phyloP scores from a whole-genome alignment of 305 asterid species.

The Rubia tinctorum region DNA sequence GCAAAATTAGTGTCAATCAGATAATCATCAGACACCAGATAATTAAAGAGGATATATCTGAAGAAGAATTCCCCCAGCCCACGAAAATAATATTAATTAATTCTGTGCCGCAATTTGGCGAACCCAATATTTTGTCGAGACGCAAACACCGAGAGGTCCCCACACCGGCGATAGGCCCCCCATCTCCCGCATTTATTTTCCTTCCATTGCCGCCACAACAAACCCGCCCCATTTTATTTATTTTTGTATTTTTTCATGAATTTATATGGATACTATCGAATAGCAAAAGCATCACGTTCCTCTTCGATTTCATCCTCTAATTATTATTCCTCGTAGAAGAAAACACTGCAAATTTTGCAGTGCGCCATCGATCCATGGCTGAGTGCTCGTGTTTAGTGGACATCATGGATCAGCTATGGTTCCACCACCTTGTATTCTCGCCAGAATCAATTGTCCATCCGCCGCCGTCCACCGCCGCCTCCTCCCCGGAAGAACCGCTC shows the following conservation, averaged over 20 bases:
- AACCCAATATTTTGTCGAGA: neutral
- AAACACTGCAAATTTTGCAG: neutral
- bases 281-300: neutral
- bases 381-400: conserved; percentile 33
- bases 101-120: neutral
- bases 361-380: conserved; percentile 11
- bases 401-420: conserved; percentile 64
- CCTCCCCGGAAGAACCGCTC: neutral
- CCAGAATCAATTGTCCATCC: neutral
- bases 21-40: too few species aligned
- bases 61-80: neutral
- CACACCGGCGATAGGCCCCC: neutral
- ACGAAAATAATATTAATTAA: too few species aligned
- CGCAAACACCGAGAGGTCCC: neutral
- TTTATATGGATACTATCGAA: neutral
- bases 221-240: neutral
- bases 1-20: neutral
- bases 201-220: conserved; percentile 3
- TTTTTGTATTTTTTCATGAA: neutral
- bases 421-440: conserved; percentile 38
- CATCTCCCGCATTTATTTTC: neutral
- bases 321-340: neutral
- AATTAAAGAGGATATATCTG: neutral
- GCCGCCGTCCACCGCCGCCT: neutral
- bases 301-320: neutral